These are phyloP conservation scores for Chytriomyces hyalinus DNA, from an alignment of 192 early-diverging fungal species.

Conservation along the genomic window DNA sequence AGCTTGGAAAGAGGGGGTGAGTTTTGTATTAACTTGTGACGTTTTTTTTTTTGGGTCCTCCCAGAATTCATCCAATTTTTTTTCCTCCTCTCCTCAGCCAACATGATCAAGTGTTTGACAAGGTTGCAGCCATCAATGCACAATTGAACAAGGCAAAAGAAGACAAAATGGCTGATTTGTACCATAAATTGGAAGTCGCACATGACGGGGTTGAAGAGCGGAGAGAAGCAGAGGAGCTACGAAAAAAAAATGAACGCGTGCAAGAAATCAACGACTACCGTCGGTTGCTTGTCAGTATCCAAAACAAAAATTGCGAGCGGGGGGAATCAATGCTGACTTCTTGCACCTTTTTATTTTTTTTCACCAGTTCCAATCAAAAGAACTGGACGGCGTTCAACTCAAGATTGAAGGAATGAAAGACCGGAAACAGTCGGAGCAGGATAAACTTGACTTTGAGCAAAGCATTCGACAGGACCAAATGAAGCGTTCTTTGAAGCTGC, in stretches of 20 bases:
- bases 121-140: slow-evolving; percentile 18
- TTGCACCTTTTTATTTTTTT: not conserved
- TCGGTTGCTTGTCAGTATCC: not conserved
- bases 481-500: not conserved
- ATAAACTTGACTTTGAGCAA: slow-evolving; percentile 12
- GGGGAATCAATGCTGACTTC: not conserved
- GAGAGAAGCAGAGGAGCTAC: slow-evolving; percentile 21
- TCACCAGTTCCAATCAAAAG: not conserved
- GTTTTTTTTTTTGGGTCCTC: not conserved
- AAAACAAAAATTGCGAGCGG: too few species aligned
- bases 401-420: not conserved
- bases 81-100: not conserved
- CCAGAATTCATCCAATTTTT: not conserved
- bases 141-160: slow-evolving; percentile 8
- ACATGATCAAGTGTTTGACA: not conserved
- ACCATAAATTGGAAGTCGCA: not conserved
- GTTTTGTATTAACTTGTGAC: too few species aligned
- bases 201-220: slow-evolving; percentile 20
- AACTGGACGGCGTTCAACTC: not conserved
- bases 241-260: slow-evolving; percentile 9
- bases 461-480: slow-evolving; percentile 5
- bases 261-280: slow-evolving; percentile 34
- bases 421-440: not conserved
- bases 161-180: slow-evolving; percentile 21
- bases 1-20: slow-evolving; percentile 13